Evolutionary conservation across 2,329 filamentous ascomycete species (phyloP), one percentile per base, ranked within the genome.

Genomic region (Aspergillus clavatus): DNA sequence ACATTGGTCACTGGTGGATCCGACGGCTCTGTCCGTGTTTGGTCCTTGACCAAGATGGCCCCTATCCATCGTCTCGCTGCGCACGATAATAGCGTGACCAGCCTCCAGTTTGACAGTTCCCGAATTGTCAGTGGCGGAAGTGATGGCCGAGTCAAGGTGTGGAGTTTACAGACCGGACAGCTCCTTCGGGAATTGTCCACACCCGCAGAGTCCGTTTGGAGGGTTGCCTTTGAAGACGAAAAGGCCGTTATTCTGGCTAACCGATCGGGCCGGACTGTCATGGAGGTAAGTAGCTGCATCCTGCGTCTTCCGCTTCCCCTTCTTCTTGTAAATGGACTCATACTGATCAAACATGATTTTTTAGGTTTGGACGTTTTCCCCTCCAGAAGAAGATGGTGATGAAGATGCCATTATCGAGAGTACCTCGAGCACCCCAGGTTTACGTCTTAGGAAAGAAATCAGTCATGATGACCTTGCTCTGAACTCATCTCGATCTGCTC

Each of bases 51-150:
- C 56, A 87, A 85, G 56, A 94, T 91, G 78, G 84, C 85, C 49
- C 86, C 93, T 0, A 95, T 98, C 48, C 93, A 98, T 71, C 83
- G 93, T 37, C 77, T 98, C 41, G 93, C 93, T 31, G 93, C 93
- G 3, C 93, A 98, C 65, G 93, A 98, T 68, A 98, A 98, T 68
- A 96, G 90, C 65, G 93, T 98, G 42, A 98, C 93, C 1, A 96
- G 89, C 67, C 74, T 98, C 55, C 93, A 98, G 63, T 98, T 98
- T 65, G 93, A 98, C 61, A 90, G 96, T 62, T 90, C 86, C 19
- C 81, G 93, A 44, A 93, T 98, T 48, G 90, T 98, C 45, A 95
- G 89, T 63, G 93, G 93, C 57, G 94, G 93, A 40, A 95, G 88
- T 59, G 93, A 98, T 68, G 93, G 93, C n/a, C 80, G 93, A 42